Evolutionary conservation across 1,284 basidiomycete species (phyloP).

Genomic region (Irpex lacteus): DNA sequence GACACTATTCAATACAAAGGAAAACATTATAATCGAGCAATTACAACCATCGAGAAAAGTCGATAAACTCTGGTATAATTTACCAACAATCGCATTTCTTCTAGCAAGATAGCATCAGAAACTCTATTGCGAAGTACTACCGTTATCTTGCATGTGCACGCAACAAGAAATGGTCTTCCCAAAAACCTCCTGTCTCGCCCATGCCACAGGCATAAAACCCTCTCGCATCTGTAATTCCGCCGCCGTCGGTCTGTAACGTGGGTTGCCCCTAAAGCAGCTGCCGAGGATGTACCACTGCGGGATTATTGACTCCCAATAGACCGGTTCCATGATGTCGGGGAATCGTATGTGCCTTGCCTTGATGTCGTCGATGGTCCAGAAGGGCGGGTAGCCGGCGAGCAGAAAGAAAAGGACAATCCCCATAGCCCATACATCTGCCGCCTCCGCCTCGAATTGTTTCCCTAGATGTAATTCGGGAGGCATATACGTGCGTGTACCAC

Average conservation of each 20-base stretch:
- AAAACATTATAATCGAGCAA: too few species aligned
- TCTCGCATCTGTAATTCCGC: neutral
- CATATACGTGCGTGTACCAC: neutral
- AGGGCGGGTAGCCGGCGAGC: neutral
- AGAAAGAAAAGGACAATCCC: neutral
- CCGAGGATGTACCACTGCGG: neutral
- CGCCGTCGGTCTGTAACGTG: neutral
- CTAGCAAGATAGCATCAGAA: too few species aligned
- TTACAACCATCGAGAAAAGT: too few species aligned
- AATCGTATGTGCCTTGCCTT: neutral
- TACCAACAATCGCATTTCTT: too few species aligned
- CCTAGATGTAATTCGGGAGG: neutral
- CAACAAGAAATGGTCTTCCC: too few species aligned
- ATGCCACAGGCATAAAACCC: neutral
- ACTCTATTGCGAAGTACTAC: too few species aligned
- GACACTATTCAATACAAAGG: too few species aligned
- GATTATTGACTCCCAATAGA: neutral
- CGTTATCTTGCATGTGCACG: too few species aligned
- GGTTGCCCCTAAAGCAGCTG: neutral
- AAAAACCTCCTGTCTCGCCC: neutral
- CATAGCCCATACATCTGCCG: neutral
- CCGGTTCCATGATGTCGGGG: neutral
- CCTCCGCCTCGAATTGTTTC: neutral
- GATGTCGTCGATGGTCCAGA: neutral
- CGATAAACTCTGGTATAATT: too few species aligned